A percentile compares a stretch with the other conserved stretches of the same genome.
Conservation (phyloP, 2,329 filamentous ascomycete genomes). For the Alternaria ventricosa region DNA sequence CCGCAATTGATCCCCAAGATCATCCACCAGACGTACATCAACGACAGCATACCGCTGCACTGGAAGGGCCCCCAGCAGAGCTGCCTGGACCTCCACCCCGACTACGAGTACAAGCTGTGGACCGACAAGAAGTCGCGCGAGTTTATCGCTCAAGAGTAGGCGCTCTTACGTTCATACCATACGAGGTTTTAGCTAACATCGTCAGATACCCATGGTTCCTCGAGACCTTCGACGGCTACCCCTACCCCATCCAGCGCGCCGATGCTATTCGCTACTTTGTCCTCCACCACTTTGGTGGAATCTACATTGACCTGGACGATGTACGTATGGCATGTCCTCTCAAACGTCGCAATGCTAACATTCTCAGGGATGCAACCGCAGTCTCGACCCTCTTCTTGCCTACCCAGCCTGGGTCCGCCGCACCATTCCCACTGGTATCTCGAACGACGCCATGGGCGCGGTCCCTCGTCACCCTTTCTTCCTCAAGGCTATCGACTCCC, state of each 20-base stretch:
- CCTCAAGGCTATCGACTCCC: slow-evolving; percentile 68
- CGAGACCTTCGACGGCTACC: slow-evolving; percentile 75
- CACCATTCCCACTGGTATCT: slow-evolving; percentile 78
- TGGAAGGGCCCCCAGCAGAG: slow-evolving; percentile 71
- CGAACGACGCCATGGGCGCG: slow-evolving; percentile 80
- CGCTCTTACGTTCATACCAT: background rate
- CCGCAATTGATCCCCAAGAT: slow-evolving; percentile 75
- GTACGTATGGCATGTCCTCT: slow-evolving; percentile 45
- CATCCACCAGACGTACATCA: slow-evolving; percentile 79
- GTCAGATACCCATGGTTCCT: slow-evolving; percentile 75
- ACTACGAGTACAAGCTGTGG: slow-evolving; percentile 83
- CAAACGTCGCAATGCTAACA: slow-evolving; percentile 6
- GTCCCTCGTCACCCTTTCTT: slow-evolving; percentile 78
- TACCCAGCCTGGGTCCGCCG: slow-evolving; percentile 75
- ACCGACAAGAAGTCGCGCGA: slow-evolving; percentile 72
- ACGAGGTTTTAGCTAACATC: slow-evolving; percentile 14
- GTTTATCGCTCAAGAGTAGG: slow-evolving; percentile 70
- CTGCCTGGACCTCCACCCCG: slow-evolving; percentile 71
- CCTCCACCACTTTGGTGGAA: slow-evolving; percentile 76
- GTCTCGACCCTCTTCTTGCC: slow-evolving; percentile 70
- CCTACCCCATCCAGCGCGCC: slow-evolving; percentile 76
- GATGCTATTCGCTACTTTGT: slow-evolving; percentile 83
- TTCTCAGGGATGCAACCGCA: slow-evolving; percentile 68
- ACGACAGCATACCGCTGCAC: slow-evolving; percentile 69
- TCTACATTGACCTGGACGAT: slow-evolving; percentile 82